Base-by-base conservation (phyloP, 306 rosid species). In the Citrullus amarus region DNA sequence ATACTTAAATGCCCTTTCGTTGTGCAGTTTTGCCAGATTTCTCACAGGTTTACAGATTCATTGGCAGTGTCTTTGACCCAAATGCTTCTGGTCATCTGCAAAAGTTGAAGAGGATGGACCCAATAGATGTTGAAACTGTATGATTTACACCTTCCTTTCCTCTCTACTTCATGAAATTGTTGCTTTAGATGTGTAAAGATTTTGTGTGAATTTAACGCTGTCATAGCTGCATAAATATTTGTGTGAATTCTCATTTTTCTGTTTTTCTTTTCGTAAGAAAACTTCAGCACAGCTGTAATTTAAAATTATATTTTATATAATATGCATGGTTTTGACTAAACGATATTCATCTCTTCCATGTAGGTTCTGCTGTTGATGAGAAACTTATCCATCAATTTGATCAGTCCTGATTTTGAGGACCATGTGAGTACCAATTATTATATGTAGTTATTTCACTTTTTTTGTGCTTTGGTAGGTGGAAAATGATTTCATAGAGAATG, bases 21-120 rank as follows among this genome's bases (percentile, higher is more conserved):
- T 18, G 12, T 90, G 97, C 96, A 96, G 99, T 96, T 85, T 89
- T 92, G 80, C 99, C 99, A 0, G 99, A 96, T 89, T 96, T 96
- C 82, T 58, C 85, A 50, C 92, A 86, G 82, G 99, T 96, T 41
- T 96, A 96, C 85, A 63, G 76, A 84, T 96, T 96, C 87, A 91
- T 96, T 83, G 99, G 99, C 76, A 91, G 97, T 75, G 96, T 96
- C 76, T 96, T 96, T 85, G 99, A 96, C 83, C 96, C 98, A 38
- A 83, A 82, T 58, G 78, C 61, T 75, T 46, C 89, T 46, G 97
- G 91, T 72, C 98, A 96, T 86, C 61, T 96, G 78, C 97, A 91
- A 80, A 91, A 84, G 78, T 90, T 96, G 8, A 92, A 88, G 81
- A 84, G 80, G 81, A 91, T 96, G 99, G 97, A 92, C 78, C 98